Evolutionary conservation across 768 basidiomycete genomes (phyloP), one percentile per base, ranked within the genome.

Genomic region (Ephemerocybe angulata): DNA sequence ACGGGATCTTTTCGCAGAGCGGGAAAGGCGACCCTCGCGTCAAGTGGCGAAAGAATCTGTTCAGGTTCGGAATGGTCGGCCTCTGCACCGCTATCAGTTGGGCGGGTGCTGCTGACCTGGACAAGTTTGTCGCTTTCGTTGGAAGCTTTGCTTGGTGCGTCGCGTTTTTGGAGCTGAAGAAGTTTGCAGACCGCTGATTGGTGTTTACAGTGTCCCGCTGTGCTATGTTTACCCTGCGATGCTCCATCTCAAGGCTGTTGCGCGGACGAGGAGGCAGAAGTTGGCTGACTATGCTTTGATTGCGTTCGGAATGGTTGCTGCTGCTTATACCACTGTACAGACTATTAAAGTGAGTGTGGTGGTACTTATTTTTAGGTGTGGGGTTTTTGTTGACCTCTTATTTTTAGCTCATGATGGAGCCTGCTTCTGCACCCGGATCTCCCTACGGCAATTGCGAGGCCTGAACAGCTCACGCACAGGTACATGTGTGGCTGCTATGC

Each of bases 31-130:
- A 93, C 67, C 60, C 74, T 30, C 78, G 82, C 53, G 89, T 98
- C 67, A 98, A 99, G 68, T 98, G 96, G 97, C 76, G 85, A 63
- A 99, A 99, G 84, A 99, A 98, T 63, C 71, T 83, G n/a, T 85
- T 94, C 70, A 81, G 87, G 48, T 93, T 89, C 61, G 73, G 74
- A 27, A 72, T 88, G 62, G 85, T 98, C 58, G 74, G 88, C 66
- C 67, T 89, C 56, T 93, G 93, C 69, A 90, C 90, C n/a, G 77
- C 77, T 43, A 75, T 98, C 62, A 88, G 87, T 63, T 87, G 86
- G 85, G 71, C 77, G 12, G 96, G 95, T 15, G 91, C 93, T 12
- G 79, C 75, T 31, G 95, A 97, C 70, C 72, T 98, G 41, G 96
- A 98, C 74, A 98, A 97, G 73, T 97, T 97, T 65, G 95, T 97